These are phyloP conservation scores for Nematocida homosporus DNA, from an alignment of 371 early-diverging fungal genomes.

Conservation along the genomic window DNA sequence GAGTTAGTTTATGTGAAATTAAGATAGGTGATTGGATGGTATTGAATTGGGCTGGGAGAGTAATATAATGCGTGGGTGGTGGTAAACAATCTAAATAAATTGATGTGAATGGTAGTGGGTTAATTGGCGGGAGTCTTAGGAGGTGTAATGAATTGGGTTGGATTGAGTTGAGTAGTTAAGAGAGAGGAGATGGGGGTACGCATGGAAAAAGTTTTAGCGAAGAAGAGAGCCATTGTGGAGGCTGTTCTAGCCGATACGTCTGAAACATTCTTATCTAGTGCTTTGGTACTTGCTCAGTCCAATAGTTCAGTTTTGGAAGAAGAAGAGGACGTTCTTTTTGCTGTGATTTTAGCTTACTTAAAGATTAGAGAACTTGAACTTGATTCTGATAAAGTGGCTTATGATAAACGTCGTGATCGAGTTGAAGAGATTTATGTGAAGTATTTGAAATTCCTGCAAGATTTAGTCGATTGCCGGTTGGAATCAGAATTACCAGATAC, in stretches of 20 bases:
- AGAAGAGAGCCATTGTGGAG: background rate
- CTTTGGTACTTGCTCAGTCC: background rate
- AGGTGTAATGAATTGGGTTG: too few relatives aligned
- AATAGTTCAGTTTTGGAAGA: background rate
- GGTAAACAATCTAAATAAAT: too few relatives aligned
- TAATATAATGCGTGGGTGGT: too few relatives aligned
- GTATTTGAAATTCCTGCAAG: background rate
- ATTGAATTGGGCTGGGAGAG: too few relatives aligned
- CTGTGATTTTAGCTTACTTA: slow-evolving; percentile 13
- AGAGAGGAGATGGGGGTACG: too few relatives aligned
- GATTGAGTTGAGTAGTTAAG: too few relatives aligned
- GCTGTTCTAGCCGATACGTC: background rate
- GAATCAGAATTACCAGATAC: slow-evolving; percentile 4
- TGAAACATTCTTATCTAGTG: background rate
- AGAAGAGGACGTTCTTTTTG: background rate
- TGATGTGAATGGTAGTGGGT: too few relatives aligned
- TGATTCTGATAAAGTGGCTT: background rate
- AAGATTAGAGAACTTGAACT: slow-evolving; percentile 3
- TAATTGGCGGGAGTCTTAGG: too few relatives aligned
- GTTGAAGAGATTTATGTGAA: background rate
- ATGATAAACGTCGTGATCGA: background rate
- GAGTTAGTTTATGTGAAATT: too few relatives aligned
- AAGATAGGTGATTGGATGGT: too few relatives aligned
- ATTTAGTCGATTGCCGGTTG: background rate
- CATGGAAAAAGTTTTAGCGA: slow-evolving; percentile 7